Conservation (phyloP, 139 green algal genomes). For the Tetradesmus lagerheimii region DNA sequence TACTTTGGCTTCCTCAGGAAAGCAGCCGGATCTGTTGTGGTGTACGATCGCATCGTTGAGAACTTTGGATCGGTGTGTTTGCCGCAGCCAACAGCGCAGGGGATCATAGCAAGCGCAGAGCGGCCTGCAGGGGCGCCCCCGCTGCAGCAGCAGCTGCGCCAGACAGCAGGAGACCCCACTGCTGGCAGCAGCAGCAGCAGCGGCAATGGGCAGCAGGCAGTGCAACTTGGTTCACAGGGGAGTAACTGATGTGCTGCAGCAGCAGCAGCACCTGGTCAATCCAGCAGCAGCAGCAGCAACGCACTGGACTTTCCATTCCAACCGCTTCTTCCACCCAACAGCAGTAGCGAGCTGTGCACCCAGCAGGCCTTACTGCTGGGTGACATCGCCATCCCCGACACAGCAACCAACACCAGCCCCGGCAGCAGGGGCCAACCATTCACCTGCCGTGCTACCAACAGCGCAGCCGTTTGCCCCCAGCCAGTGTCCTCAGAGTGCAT, state of each 20-base stretch:
- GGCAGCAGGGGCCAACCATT: background rate
- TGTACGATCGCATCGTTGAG: background rate
- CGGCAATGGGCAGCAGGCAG: background rate
- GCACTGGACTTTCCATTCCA: background rate
- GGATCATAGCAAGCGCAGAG: background rate
- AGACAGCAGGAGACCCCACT: background rate
- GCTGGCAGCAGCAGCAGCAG: background rate
- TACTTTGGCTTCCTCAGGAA: conserved; percentile 5
- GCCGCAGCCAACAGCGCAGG: background rate
- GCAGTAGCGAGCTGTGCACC: background rate
- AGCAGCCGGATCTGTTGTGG: background rate
- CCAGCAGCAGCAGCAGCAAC: background rate
- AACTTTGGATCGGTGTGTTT: background rate
- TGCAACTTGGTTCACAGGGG: background rate
- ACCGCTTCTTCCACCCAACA: background rate
- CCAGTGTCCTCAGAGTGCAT: background rate
- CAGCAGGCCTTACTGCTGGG: background rate
- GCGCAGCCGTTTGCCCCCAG: background rate
- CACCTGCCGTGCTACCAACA: background rate
- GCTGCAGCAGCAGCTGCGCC: background rate
- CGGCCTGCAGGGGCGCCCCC: background rate
- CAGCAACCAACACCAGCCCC: background rate
- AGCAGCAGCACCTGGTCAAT: background rate
- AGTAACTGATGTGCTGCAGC: background rate
- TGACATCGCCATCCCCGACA: background rate